Base-by-base conservation (phyloP, 1,139 yeast genomes). In the Kluyveromyces sp. region DNA sequence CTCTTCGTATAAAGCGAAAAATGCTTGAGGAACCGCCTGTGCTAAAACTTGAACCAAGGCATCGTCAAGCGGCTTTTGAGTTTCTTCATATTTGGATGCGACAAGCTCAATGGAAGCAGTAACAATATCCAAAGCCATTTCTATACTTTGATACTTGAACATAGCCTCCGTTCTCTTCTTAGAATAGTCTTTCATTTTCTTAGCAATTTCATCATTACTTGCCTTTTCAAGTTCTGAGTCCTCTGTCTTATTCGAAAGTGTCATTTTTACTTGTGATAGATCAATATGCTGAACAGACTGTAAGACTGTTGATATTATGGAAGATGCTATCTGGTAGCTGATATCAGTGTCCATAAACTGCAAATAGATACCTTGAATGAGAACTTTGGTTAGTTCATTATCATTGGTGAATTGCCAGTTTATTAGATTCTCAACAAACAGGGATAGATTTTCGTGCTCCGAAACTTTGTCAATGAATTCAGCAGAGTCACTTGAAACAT, bases 21-120 rank as follows among this genome's bases (percentile, higher is more conserved):
- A 58, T 7, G 63, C 64, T 15, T 69, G 62, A 3, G 81, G 78
- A 40, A 71, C 64, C 1, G 69, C 62, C 3, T 58, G 54, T 3
- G 65, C 60, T 33, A 74, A 54, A 3, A 72, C 55, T 1, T 66
- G 54, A 1, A 61, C 47, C 2, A 67, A 50, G 21, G 65, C 50
- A 2, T 64, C 66, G 3, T 59, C 53, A 4, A 43, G 58, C 48
- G 46, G 66, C 27, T 45, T 45, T 4, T 54, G 48, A 4, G 41
- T 42, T 3, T 49, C 53, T 43, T 57, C 61, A 38, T 48, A 43
- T n/a, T 55, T 43, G 4, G 61, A 46, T n/a, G 71, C 71, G 45
- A 81, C 61, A 15, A 71, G 66, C 55, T 90, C 97, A 55, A 86
- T 76, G 5, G 82, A 69, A 1, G 92, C 82, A 1, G 96, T 80